A percentile compares a stretch with the other conserved stretches of the same genome.
These are phyloP conservation scores for Leishmania arabica DNA, from an alignment of 208 protist species.

Conservation along the genomic window DNA sequence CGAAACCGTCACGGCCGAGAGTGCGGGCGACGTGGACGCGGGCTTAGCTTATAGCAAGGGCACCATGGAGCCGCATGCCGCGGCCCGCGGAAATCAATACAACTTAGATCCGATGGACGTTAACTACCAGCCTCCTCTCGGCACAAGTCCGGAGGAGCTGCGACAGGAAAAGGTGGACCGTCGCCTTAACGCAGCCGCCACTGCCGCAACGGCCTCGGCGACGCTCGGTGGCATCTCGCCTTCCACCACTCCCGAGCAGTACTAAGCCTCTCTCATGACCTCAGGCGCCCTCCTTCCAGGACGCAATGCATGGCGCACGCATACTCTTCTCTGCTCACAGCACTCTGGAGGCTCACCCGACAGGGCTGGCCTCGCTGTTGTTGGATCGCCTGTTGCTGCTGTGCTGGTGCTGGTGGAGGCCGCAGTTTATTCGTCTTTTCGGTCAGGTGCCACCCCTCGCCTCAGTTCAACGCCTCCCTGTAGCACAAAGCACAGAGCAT, in stretches of 20 bases:
- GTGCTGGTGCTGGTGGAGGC: background rate
- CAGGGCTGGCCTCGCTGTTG: background rate
- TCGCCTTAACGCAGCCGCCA: constrained; percentile 21
- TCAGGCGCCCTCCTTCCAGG: background rate
- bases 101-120: constrained; percentile 41
- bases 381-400: background rate
- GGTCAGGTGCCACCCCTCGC: background rate
- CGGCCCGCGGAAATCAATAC: constrained; percentile 16
- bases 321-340: background rate
- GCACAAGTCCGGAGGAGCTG: constrained; percentile 69
- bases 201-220: constrained; percentile 3
- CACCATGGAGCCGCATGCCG: constrained; percentile 18
- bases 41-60: constrained; percentile 12
- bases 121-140: constrained; percentile 81
- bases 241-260: background rate
- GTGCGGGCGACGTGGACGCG: constrained; percentile 7
- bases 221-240: constrained; percentile 6
- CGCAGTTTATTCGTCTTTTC: background rate
- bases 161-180: constrained; percentile 47
- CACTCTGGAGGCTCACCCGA: background rate
- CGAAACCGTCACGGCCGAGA: constrained; percentile 19
- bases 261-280: background rate
- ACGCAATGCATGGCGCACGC: background rate
- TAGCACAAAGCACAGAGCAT: background rate
- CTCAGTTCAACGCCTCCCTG: background rate